phyloP scores from a whole-genome alignment of 108 stramenopile species.

The Pelagomonas calceolata region DNA sequence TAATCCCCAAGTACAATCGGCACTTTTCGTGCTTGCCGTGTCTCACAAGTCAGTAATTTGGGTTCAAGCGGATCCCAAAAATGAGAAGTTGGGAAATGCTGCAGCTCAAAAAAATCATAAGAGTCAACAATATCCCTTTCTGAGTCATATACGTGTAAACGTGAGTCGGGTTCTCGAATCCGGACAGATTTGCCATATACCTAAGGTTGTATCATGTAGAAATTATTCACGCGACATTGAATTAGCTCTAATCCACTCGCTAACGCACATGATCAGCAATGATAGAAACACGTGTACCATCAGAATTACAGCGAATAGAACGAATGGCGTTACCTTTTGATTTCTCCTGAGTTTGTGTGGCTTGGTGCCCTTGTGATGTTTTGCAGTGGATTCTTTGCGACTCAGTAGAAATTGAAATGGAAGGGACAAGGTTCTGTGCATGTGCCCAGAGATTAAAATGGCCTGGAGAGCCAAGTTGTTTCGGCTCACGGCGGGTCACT shows the following conservation, averaged over 20 bases:
- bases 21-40: neutral
- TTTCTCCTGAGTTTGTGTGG: too few species aligned
- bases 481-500: conserved; percentile 22
- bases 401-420: conserved; percentile 3
- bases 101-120: conserved; percentile 24
- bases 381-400: too few species aligned
- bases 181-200: conserved; percentile 22
- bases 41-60: conserved; percentile 28
- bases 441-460: conserved; percentile 9
- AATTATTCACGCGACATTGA: too few species aligned
- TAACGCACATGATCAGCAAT: conserved; percentile 12
- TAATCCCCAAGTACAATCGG: too few species aligned
- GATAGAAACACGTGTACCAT: conserved; percentile 44
- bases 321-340: conserved; percentile 29
- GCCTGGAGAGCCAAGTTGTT: conserved; percentile 24
- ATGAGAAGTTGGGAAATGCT: conserved; percentile 23
- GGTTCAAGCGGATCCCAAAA: conserved; percentile 46
- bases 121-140: conserved; percentile 23
- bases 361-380: too few species aligned
- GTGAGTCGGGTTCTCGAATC: conserved; percentile 36
- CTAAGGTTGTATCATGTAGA: too few species aligned
- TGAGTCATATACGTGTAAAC: conserved; percentile 39
- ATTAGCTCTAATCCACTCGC: too few species aligned
- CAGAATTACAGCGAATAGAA: conserved; percentile 38
- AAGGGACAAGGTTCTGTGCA: too few species aligned